Percentiles rank a stretch among this genome's conserved stretches.
phyloP scores from a whole-genome alignment of 2,329 filamentous ascomycete species.

The Botrytis galanthina region DNA sequence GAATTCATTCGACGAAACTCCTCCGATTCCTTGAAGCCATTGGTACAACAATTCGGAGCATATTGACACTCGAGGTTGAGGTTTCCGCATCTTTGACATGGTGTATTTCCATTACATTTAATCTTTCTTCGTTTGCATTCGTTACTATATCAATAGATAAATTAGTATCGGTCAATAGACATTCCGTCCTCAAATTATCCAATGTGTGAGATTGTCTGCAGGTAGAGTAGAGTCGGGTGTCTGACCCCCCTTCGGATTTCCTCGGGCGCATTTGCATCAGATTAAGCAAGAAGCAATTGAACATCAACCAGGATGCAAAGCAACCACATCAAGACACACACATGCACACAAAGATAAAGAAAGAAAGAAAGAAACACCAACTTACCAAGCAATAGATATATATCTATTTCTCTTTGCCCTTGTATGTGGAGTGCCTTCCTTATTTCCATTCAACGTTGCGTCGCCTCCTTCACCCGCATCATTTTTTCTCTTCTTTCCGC shows the following conservation, averaged over 20 bases:
- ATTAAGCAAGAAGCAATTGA: not conserved
- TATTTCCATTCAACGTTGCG: slow-evolving; percentile 19
- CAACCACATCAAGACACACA: not conserved
- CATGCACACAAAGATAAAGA: not conserved
- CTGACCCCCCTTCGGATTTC: not conserved
- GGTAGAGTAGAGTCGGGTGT: too few relatives aligned
- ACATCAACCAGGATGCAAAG: not conserved
- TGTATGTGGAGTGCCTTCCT: slow-evolving; percentile 31
- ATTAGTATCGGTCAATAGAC: slow-evolving; percentile 1
- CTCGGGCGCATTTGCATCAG: not conserved
- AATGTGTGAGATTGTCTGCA: not conserved
- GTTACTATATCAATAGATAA: slow-evolving; percentile 46
- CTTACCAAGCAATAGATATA: slow-evolving; percentile 41
- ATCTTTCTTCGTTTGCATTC: slow-evolving; percentile 75
- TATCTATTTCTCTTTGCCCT: slow-evolving; percentile 40
- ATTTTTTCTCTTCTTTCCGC: slow-evolving; percentile 38
- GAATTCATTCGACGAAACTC: slow-evolving; percentile 81
- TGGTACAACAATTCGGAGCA: slow-evolving; percentile 65
- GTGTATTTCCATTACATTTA: slow-evolving; percentile 69
- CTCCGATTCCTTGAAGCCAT: slow-evolving; percentile 86
- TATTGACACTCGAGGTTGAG: slow-evolving; percentile 66
- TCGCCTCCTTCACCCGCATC: slow-evolving; percentile 25
- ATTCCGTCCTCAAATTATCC: not conserved
- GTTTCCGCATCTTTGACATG: slow-evolving; percentile 66
- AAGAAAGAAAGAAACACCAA: not conserved